phyloP scores from a whole-genome alignment of 495 filamentous ascomycete species.

The Neurospora terricola region DNA sequence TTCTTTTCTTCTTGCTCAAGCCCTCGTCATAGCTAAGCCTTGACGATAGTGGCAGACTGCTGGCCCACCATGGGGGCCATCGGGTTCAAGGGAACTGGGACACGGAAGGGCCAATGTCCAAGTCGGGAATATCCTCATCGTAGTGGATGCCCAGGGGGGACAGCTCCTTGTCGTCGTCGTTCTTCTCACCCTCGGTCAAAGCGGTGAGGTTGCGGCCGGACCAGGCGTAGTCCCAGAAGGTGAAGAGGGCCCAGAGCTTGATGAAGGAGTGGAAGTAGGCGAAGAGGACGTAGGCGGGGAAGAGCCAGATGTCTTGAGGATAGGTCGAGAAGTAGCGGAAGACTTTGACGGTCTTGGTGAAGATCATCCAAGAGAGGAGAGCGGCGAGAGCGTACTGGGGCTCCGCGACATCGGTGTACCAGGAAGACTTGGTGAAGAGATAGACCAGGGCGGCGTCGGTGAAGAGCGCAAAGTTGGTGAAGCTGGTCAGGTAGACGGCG shows the following conservation, averaged over 20 bases:
- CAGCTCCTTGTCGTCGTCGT: background rate
- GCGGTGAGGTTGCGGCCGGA: constrained; percentile 14
- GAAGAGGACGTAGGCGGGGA: constrained; percentile 47
- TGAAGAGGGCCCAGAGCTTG: constrained; percentile 53
- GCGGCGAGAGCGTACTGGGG: background rate
- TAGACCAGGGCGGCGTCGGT: constrained; percentile 41
- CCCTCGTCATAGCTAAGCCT: background rate
- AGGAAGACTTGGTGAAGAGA: constrained; percentile 4
- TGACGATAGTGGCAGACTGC: background rate
- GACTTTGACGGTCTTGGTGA: constrained; percentile 54
- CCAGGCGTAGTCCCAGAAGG: constrained; percentile 30
- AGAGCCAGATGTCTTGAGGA: constrained; percentile 43
- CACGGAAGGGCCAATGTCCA: background rate
- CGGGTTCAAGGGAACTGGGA: background rate
- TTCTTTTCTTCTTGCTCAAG: background rate
- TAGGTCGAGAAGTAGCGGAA: constrained; percentile 46
- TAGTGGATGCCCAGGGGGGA: background rate
- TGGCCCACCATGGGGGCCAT: background rate
- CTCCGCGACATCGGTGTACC: background rate
- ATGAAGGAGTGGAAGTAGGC: constrained; percentile 52
- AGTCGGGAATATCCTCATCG: background rate
- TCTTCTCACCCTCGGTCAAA: background rate
- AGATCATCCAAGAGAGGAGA: constrained; percentile 32
- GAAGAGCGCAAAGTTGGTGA: constrained; percentile 49
- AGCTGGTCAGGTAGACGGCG: constrained; percentile 46